Evolutionary conservation across 108 stramenopile species (phyloP).

Genomic region (Cyclotella baltica): DNA sequence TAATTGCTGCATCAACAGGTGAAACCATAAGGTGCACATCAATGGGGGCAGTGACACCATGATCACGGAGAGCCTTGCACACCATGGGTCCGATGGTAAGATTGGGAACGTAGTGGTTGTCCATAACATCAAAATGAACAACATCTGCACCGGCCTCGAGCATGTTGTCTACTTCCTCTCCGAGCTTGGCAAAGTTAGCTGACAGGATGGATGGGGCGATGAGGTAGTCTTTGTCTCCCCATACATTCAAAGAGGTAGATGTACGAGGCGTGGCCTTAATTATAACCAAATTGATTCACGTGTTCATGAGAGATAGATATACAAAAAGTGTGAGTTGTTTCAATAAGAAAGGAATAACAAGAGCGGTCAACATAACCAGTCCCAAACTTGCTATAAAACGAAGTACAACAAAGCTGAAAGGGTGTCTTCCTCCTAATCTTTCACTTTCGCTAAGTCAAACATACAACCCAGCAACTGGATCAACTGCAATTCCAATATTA

Average conservation of each 20-base stretch:
- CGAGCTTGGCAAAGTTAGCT: slow-evolving; percentile 96
- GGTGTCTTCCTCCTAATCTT: no score
- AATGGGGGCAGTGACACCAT: slow-evolving; percentile 98
- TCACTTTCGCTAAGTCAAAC: no score
- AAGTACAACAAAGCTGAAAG: no score
- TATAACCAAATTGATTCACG: no score
- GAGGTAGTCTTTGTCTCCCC: slow-evolving; percentile 95
- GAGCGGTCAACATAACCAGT: no score
- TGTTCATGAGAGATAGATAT: background rate
- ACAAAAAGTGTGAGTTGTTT: slow-evolving; percentile 10
- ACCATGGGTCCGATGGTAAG: slow-evolving; percentile 99
- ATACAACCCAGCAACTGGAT: no score
- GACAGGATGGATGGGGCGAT: slow-evolving; percentile 99
- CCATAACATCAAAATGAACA: slow-evolving; percentile 99
- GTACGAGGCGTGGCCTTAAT: slow-evolving; percentile 39
- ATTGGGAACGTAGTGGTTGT: slow-evolving; percentile 99
- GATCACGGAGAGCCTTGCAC: slow-evolving; percentile 97
- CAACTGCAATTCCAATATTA: no score
- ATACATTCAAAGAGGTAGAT: slow-evolving; percentile 71
- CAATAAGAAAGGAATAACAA: background rate
- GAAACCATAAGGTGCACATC: slow-evolving; percentile 99
- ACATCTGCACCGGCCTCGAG: slow-evolving; percentile 98
- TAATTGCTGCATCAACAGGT: slow-evolving; percentile 93
- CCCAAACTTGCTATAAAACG: no score
- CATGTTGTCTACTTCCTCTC: slow-evolving; percentile 97